Conservation (phyloP, 306 rosid genomes). For the Acmispon strigosus region DNA sequence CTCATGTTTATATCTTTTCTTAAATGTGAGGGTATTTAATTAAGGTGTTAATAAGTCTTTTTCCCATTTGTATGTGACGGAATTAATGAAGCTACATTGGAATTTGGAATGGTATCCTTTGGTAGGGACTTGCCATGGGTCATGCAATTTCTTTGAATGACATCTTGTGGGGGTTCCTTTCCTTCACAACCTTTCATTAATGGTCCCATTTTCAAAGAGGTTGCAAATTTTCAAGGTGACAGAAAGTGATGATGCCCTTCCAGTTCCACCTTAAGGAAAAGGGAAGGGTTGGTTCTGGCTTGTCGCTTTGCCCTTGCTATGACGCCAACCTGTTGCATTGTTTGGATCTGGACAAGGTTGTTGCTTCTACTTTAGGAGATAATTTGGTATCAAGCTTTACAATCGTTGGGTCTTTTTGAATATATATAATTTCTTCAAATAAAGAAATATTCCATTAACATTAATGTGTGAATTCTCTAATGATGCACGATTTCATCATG, state of each 20-base stretch:
- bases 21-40: no score
- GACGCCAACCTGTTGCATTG: conserved; percentile 19
- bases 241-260: conserved; percentile 25
- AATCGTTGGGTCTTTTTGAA: no score
- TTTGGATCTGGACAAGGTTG: conserved; percentile 30
- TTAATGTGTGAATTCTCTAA: no score
- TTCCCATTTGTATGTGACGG: not conserved
- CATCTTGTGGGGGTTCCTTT: conserved; percentile 23
- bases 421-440: no score
- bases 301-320: conserved; percentile 17
- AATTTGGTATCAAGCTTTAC: no score
- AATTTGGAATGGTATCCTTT: not conserved
- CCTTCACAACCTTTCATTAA: conserved; percentile 18
- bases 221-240: conserved; percentile 17
- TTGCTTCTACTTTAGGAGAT: conserved; percentile 31
- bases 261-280: conserved; percentile 1
- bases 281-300: conserved; percentile 4
- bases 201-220: conserved; percentile 24
- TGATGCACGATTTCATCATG: no score
- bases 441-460: no score
- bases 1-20: no score
- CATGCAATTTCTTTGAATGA: not conserved
- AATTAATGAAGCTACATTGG: conserved; percentile 8
- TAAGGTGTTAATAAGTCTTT: no score
- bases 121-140: conserved; percentile 32